Conservation (phyloP, 2,329 filamentous ascomycete genomes). For the Epichloe aotearoae region DNA sequence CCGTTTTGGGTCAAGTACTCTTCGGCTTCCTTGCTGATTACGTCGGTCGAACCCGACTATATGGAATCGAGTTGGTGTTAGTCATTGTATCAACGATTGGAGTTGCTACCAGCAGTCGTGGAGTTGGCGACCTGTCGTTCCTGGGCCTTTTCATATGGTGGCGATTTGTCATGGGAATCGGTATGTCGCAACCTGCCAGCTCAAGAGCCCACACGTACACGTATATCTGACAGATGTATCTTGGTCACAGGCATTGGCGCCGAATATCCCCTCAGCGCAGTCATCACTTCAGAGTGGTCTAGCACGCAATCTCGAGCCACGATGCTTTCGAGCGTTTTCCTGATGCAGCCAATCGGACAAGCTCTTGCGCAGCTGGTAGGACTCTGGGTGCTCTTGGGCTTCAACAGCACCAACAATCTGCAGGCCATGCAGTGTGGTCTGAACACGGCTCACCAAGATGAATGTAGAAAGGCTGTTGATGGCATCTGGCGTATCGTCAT, state of each 20-base stretch:
- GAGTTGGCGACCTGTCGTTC: constrained; percentile 36
- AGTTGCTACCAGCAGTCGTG: constrained; percentile 37
- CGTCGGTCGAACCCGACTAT: constrained; percentile 40
- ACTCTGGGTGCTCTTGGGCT: constrained; percentile 36
- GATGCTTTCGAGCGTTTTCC: constrained; percentile 55
- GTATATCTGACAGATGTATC: not conserved
- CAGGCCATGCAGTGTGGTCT: constrained; percentile 34
- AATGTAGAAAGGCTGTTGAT: constrained; percentile 37
- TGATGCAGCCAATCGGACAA: constrained; percentile 57
- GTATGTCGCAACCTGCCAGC: constrained; percentile 15
- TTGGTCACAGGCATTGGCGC: constrained; percentile 44
- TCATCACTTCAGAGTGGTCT: constrained; percentile 55
- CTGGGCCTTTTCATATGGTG: constrained; percentile 38
- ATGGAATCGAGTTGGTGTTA: constrained; percentile 42
- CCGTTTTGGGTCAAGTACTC: constrained; percentile 35
- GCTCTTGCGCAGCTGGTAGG: constrained; percentile 50
- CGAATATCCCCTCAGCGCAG: constrained; percentile 53
- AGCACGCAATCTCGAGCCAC: constrained; percentile 50
- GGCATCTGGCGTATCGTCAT: constrained; percentile 55
- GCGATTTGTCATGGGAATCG: constrained; percentile 41
- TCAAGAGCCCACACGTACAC: not conserved
- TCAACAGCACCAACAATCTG: constrained; percentile 27
- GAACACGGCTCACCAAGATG: constrained; percentile 28
- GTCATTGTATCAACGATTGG: constrained; percentile 45
- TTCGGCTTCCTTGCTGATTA: constrained; percentile 42